These are phyloP conservation scores for Nelumbo lutea DNA, from an alignment of 164 flowering plant genomes.

Conservation along the genomic window DNA sequence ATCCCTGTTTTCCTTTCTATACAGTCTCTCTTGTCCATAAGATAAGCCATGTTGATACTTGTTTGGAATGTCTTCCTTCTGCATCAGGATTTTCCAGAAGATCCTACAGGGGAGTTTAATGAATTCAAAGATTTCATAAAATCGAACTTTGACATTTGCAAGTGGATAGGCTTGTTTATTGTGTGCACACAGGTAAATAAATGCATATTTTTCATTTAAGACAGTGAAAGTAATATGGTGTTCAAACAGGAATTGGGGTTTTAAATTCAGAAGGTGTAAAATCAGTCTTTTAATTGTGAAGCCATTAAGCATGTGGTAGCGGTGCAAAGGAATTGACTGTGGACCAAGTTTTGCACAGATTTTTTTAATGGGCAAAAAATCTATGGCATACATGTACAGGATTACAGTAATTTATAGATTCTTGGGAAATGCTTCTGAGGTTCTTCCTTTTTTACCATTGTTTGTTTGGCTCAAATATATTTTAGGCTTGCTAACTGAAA, in stretches of 20 bases:
- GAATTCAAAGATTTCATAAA: slow-evolving; percentile 58
- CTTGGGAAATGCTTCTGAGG: too few species aligned
- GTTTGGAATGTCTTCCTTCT: slow-evolving; percentile 3
- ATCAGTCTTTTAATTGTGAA: neutral
- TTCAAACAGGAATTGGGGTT: neutral
- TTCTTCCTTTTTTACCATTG: too few species aligned
- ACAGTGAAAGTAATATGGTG: neutral
- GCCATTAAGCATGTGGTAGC: neutral
- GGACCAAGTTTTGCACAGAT: neutral
- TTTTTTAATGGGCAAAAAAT: too few species aligned
- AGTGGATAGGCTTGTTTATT: slow-evolving; percentile 69
- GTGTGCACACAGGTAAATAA: slow-evolving; percentile 59
- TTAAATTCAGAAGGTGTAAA: neutral
- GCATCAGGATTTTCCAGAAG: slow-evolving; percentile 78
- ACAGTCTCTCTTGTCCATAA: neutral
- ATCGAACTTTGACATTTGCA: slow-evolving; percentile 70
- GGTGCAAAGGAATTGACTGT: neutral
- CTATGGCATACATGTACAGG: too few species aligned
- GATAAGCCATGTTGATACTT: neutral
- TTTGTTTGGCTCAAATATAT: too few species aligned
- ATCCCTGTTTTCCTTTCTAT: neutral
- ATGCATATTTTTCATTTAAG: neutral
- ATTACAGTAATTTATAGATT: too few species aligned
- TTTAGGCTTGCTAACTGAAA: too few species aligned
- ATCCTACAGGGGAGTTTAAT: slow-evolving; percentile 58